Conservation (phyloP, 192 early-diverging fungal genomes). For the Backusella psychrophila region DNA sequence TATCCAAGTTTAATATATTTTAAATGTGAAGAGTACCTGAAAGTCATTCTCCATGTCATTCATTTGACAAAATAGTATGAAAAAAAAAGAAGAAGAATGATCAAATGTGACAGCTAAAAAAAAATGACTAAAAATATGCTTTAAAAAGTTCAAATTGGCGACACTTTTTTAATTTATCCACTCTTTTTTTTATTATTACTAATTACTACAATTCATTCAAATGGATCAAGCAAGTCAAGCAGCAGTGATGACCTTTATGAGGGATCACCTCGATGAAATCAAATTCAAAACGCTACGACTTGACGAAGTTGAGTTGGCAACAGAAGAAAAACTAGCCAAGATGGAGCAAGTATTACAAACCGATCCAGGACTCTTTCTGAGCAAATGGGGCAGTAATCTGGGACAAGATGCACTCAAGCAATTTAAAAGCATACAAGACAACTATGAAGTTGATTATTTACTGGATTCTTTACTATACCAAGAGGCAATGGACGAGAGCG, state of each 20-base stretch:
- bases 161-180: neutral
- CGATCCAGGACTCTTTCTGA: constrained; percentile 41
- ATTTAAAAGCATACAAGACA: constrained; percentile 32
- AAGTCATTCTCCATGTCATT: constrained; percentile 5
- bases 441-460: constrained; percentile 40
- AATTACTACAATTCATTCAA: neutral
- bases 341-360: constrained; percentile 24
- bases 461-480: constrained; percentile 22
- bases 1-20: neutral
- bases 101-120: constrained; percentile 10
- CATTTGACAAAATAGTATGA: neutral
- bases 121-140: neutral
- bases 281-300: constrained; percentile 34
- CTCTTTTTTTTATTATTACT: neutral
- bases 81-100: neutral
- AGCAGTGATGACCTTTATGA: constrained; percentile 20
- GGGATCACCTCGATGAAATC: constrained; percentile 27
- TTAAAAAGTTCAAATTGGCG: neutral
- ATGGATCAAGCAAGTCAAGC: constrained; percentile 8
- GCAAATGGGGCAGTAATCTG: constrained; percentile 40
- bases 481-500: neutral
- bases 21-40: neutral
- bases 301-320: constrained; percentile 24
- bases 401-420: constrained; percentile 18
- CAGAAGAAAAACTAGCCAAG: constrained; percentile 25